These are phyloP conservation scores for Mycena rebaudengoi DNA, from an alignment of 768 basidiomycete species.

Conservation along the genomic window DNA sequence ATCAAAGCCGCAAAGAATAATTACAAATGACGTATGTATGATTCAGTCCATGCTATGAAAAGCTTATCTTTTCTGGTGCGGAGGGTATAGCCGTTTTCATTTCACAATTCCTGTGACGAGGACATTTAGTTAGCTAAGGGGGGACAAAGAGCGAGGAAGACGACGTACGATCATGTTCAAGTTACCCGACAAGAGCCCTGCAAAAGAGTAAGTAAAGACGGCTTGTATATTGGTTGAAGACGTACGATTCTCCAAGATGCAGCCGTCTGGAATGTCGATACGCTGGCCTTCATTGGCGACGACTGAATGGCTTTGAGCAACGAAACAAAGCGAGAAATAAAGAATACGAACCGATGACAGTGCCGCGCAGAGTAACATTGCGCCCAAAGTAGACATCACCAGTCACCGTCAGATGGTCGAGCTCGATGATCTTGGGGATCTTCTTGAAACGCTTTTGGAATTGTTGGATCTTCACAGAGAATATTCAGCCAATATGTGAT, in stretches of 20 bases:
- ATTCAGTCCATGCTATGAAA: not conserved
- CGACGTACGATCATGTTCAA: slow-evolving; percentile 60
- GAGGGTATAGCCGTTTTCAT: slow-evolving; percentile 5
- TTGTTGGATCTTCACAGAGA: slow-evolving; percentile 84
- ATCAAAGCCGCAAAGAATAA: not conserved
- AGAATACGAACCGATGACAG: slow-evolving; percentile 54
- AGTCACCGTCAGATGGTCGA: slow-evolving; percentile 94
- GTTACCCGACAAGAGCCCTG: slow-evolving; percentile 71
- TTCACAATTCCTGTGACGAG: slow-evolving; percentile 17
- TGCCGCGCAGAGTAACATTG: slow-evolving; percentile 51
- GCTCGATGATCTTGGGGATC: slow-evolving; percentile 89
- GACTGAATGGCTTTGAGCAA: not conserved
- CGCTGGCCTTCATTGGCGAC: slow-evolving; percentile 77
- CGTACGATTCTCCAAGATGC: slow-evolving; percentile 70
- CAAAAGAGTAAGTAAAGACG: slow-evolving; percentile 47
- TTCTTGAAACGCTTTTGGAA: slow-evolving; percentile 97
- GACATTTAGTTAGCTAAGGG: too few relatives aligned
- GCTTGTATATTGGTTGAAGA: not conserved
- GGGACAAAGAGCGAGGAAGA: not conserved
- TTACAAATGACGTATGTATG: slow-evolving; percentile 6
- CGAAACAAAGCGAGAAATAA: not conserved
- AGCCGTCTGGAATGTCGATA: slow-evolving; percentile 87
- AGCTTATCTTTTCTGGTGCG: too few relatives aligned
- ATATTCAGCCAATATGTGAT: slow-evolving; percentile 30
- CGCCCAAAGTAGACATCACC: slow-evolving; percentile 93